Conservation (phyloP, 805 yeast genomes). For the Blastobotrys attinorum region DNA sequence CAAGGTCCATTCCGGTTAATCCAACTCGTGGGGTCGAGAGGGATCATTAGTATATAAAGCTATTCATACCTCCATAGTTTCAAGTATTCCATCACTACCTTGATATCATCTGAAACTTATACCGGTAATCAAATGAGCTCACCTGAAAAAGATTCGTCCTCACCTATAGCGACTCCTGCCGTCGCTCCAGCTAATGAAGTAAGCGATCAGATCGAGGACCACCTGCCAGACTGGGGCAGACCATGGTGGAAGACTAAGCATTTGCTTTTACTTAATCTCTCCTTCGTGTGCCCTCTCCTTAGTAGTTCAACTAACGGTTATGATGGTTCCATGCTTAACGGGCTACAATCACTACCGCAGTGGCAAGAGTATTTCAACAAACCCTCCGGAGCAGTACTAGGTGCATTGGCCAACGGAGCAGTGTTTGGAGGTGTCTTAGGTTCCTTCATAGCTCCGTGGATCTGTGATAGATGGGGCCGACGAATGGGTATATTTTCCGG, state of each 20-base stretch:
- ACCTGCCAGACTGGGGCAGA: not conserved
- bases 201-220: too few species aligned
- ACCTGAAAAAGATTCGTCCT: too few species aligned
- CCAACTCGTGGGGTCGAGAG: too few species aligned
- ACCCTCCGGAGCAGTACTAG: slow-evolving; percentile 11
- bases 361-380: slow-evolving; percentile 10
- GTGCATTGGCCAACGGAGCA: slow-evolving; percentile 8
- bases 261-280: slow-evolving; percentile 5
- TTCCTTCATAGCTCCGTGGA: slow-evolving; percentile 49
- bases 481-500: slow-evolving; percentile 53
- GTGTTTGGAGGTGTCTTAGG: slow-evolving; percentile 62
- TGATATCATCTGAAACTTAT: too few species aligned
- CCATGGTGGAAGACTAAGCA: slow-evolving; percentile 10
- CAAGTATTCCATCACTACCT: too few species aligned
- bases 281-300: slow-evolving; percentile 7
- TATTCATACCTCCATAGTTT: too few species aligned
- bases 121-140: too few species aligned
- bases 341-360: slow-evolving; percentile 18
- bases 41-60: too few species aligned
- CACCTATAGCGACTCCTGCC: too few species aligned
- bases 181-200: too few species aligned
- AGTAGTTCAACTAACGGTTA: slow-evolving; percentile 10
- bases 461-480: slow-evolving; percentile 58
- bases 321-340: slow-evolving; percentile 12
- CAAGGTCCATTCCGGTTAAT: too few species aligned